Conservation (phyloP, 768 basidiomycete genomes). For the Lentinus tigrinus region DNA sequence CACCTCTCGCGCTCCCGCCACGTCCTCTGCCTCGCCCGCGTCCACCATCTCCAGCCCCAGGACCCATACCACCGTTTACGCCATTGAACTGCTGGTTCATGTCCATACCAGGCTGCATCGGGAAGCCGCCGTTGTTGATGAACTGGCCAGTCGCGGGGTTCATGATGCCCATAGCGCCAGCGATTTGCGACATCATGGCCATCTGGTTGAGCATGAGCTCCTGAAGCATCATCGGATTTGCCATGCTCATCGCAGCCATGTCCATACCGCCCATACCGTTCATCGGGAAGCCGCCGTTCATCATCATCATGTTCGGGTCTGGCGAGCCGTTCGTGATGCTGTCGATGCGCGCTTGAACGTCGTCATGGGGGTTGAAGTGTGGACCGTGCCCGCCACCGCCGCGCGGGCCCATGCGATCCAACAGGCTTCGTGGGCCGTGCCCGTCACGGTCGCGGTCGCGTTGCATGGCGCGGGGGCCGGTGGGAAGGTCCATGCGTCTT, state of each 20-base stretch:
- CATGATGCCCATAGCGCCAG: constrained; percentile 77
- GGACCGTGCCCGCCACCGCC: constrained; percentile 12
- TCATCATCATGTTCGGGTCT: constrained; percentile 51
- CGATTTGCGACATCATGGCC: constrained; percentile 94
- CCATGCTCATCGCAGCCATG: constrained; percentile 57
- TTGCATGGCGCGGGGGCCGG: constrained; percentile 83
- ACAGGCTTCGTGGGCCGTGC: constrained; percentile 53
- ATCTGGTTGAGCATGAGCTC: constrained; percentile 92
- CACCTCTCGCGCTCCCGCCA: constrained; percentile 22
- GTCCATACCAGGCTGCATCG: constrained; percentile 52
- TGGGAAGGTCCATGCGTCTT: constrained; percentile 74
- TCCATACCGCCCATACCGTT: constrained; percentile 50
- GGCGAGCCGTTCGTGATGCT: constrained; percentile 58
- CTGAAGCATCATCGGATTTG: constrained; percentile 74
- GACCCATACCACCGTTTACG: constrained; percentile 40
- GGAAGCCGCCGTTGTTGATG: constrained; percentile 52
- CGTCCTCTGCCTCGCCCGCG: constrained; percentile 31
- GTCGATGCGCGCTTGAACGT: constrained; percentile 78
- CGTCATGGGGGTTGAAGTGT: constrained; percentile 40
- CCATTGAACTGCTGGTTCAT: constrained; percentile 35
- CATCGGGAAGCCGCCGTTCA: constrained; percentile 31
- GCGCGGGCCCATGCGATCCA: constrained; percentile 73
- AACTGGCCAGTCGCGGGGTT: constrained; percentile 58
- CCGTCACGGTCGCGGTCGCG: constrained; percentile 29
- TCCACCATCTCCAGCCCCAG: constrained; percentile 39